phyloP scores from a whole-genome alignment of 192 early-diverging fungal genomes.

The Cetraspora pellucida region DNA sequence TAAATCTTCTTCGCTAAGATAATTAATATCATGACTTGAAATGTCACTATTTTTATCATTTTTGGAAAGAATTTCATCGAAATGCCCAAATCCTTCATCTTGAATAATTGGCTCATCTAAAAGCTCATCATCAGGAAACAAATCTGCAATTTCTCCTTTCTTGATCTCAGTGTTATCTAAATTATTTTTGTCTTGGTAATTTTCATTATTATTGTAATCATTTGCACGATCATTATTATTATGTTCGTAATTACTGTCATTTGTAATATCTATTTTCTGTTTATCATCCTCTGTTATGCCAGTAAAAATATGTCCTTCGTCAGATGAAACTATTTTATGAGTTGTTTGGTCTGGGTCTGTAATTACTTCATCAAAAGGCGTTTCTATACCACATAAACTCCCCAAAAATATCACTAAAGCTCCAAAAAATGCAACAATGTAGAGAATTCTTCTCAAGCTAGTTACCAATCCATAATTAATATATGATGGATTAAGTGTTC shows the following conservation, averaged over 20 bases:
- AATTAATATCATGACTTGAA: background rate
- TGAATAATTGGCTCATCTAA: no score
- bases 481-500: no score
- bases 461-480: background rate
- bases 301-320: background rate
- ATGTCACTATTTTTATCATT: background rate
- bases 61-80: slow-evolving; percentile 12
- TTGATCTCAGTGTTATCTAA: background rate
- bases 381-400: slow-evolving; percentile 13
- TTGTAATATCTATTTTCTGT: no score
- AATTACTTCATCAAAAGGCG: slow-evolving; percentile 17
- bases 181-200: background rate
- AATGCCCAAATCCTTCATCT: background rate
- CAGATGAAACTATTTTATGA: background rate
- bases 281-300: background rate
- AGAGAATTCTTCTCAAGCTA: slow-evolving; percentile 8
- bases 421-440: background rate
- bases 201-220: no score
- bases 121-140: background rate
- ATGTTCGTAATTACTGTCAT: no score
- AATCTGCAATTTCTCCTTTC: background rate
- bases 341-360: no score
- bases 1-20: background rate
- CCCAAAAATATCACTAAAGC: slow-evolving; percentile 16
- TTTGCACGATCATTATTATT: no score